Evolutionary conservation across 495 filamentous ascomycete species (phyloP), one percentile per base, ranked within the genome.

Genomic region (Coniosporium apollinis): DNA sequence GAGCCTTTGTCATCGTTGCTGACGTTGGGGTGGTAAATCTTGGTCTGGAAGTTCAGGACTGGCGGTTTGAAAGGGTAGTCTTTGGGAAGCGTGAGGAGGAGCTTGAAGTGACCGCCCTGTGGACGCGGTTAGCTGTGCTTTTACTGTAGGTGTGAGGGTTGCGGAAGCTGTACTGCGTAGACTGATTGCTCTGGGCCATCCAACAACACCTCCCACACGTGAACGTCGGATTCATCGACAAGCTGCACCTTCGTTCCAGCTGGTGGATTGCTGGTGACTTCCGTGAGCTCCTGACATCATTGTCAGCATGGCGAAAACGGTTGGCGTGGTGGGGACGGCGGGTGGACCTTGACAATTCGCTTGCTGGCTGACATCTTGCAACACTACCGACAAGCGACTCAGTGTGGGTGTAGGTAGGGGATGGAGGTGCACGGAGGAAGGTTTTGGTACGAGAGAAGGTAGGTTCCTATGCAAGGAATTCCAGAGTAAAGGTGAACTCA

Each of bases 1-100:
- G 66, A 72, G 6, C 89, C 89, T 38, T 79, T 78, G 44, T 76
- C 76, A 57, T 96, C 91, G 66, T 94, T 94, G 51, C 81, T 85
- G 30, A 97, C 74, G 60, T 97, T 97, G 10, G 91, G 91, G 66
- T 97, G 89, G 66, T 93, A 97, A 61, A 97, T 83, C 52, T 89
- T 93, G 25, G 89, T 97, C 34, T 70, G 67, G 72, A 96, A 97
- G 46, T 64, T 76, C 43, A 97, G 68, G 22, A 63, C 65, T 0
- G 91, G 91, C 3, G 89, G 76, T 49, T 91, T 92, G 74, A 96
- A 97, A 7, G 89, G 89, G 64, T 96, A 97, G 43, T 89, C 79
- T 39, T 57, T 60, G 14, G 89, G 89, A 3, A 97, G 72, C 14
- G 55, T 66, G 39, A 94, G 62, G 31, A 75, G 64, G 14, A 97